Evolutionary conservation across 2,329 filamentous ascomycete genomes (phyloP).

Genomic region (Hypoxylon rubiginosum): DNA sequence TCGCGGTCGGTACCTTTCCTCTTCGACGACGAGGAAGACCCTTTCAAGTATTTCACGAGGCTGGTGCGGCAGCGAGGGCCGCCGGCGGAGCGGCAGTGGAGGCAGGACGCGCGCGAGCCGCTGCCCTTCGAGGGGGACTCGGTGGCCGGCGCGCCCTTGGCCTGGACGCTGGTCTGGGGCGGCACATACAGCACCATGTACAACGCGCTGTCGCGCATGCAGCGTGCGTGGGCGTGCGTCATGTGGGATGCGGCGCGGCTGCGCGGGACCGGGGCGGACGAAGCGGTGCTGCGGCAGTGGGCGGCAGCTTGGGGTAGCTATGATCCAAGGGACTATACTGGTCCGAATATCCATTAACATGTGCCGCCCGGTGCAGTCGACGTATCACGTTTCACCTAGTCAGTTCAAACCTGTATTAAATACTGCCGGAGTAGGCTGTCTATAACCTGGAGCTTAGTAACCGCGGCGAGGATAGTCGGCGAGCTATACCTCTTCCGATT

Average conservation of each 20-base stretch:
- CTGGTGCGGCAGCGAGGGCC: no score
- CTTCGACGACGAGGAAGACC: neutral
- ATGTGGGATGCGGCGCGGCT: conserved; percentile 42
- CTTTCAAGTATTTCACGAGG: neutral
- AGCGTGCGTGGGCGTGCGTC: conserved; percentile 39
- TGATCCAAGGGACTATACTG: neutral
- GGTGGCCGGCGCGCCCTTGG: conserved; percentile 34
- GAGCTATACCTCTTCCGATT: no score
- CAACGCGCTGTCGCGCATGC: conserved; percentile 25
- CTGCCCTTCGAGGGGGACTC: conserved; percentile 32
- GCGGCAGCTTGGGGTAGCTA: neutral
- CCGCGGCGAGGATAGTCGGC: neutral
- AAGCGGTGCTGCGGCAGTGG: conserved; percentile 6
- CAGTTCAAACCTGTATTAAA: no score
- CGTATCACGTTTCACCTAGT: no score
- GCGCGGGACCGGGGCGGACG: neutral
- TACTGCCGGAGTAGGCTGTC: no score
- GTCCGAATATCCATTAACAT: no score
- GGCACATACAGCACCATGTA: conserved; percentile 41
- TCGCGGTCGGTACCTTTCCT: no score
- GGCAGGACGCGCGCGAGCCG: conserved; percentile 10
- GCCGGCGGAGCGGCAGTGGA: neutral
- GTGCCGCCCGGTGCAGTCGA: no score
- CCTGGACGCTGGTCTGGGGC: conserved; percentile 40
- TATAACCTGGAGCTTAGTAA: neutral